Evolutionary conservation across 2,329 filamentous ascomycete species (phyloP).

Genomic region (Ophiostoma australiae): DNA sequence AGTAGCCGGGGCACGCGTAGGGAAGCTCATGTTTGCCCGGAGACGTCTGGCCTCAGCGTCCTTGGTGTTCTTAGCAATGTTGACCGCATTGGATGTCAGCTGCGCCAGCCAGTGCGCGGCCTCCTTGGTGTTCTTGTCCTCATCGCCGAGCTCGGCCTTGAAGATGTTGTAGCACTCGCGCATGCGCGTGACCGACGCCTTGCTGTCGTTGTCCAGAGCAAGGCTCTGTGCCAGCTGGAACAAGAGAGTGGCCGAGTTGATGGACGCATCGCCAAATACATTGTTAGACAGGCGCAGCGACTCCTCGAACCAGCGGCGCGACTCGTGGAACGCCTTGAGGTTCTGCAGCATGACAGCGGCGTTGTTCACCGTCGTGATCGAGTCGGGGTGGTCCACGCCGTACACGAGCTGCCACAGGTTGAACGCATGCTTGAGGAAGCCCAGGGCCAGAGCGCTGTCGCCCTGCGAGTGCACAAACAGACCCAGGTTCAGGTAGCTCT

Average conservation of each 20-base stretch:
- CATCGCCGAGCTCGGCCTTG: constrained; percentile 74
- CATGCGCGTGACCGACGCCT: constrained; percentile 87
- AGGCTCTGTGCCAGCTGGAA: constrained; percentile 97
- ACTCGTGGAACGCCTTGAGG: constrained; percentile 90
- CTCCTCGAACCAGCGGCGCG: constrained; percentile 92
- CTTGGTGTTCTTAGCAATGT: constrained; percentile 89
- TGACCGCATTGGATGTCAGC: constrained; percentile 90
- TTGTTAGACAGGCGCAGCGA: constrained; percentile 84
- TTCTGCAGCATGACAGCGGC: constrained; percentile 97
- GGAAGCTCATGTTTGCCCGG: constrained; percentile 64
- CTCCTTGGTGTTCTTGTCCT: constrained; percentile 97
- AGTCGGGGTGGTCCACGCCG: constrained; percentile 87
- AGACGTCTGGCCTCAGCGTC: constrained; percentile 72
- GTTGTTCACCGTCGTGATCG: constrained; percentile 98
- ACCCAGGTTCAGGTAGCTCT: constrained; percentile 93
- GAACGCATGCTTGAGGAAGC: constrained; percentile 86
- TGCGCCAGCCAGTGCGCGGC: constrained; percentile 95
- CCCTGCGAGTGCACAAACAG: constrained; percentile 89
- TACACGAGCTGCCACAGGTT: constrained; percentile 97
- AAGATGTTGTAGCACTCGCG: constrained; percentile 96
- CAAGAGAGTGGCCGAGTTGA: constrained; percentile 89
- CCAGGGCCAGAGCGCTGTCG: constrained; percentile 81
- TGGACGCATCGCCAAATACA: constrained; percentile 80
- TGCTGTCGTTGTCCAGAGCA: constrained; percentile 91
- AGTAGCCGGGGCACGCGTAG: constrained; percentile 57